phyloP scores from a whole-genome alignment of 441 rosid species.

The Gossypium lobatum region DNA sequence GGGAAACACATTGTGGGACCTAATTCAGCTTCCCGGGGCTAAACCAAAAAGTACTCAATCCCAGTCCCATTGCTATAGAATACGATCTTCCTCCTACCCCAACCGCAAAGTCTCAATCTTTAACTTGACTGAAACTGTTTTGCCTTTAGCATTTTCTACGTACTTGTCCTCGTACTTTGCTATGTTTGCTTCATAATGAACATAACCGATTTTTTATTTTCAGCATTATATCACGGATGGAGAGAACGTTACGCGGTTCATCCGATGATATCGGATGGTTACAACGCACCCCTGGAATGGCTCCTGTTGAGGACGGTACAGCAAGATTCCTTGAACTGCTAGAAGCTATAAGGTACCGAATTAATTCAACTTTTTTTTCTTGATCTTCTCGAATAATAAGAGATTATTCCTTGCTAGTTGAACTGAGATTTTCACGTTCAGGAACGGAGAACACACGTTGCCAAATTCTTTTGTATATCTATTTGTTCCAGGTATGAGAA shows the following conservation, averaged over 20 bases:
- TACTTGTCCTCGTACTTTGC: neutral
- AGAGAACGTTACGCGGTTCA: slow-evolving; percentile 52
- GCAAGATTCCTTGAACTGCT: slow-evolving; percentile 54
- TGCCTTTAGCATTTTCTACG: too few species aligned
- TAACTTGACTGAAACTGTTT: too few species aligned
- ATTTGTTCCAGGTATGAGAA: slow-evolving; percentile 49
- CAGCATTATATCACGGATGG: slow-evolving; percentile 50
- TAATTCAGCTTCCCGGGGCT: neutral
- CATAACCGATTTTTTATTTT: slow-evolving; percentile 15
- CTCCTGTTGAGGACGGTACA: slow-evolving; percentile 53
- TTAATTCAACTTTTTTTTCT: neutral
- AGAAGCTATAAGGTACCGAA: slow-evolving; percentile 37
- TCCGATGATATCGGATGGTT: slow-evolving; percentile 71
- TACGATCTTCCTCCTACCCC: too few species aligned
- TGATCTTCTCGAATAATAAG: neutral
- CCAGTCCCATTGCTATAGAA: too few species aligned
- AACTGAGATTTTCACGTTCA: slow-evolving; percentile 22
- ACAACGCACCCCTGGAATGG: slow-evolving; percentile 48
- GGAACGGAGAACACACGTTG: slow-evolving; percentile 56
- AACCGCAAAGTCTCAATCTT: too few species aligned
- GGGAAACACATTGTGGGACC: neutral
- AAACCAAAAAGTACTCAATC: neutral
- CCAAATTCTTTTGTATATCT: slow-evolving; percentile 56
- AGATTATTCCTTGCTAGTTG: neutral
- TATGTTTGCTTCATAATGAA: slow-evolving; percentile 3